Conservation (phyloP, 257 asterid species). For the Fraxinus cuspidata region DNA sequence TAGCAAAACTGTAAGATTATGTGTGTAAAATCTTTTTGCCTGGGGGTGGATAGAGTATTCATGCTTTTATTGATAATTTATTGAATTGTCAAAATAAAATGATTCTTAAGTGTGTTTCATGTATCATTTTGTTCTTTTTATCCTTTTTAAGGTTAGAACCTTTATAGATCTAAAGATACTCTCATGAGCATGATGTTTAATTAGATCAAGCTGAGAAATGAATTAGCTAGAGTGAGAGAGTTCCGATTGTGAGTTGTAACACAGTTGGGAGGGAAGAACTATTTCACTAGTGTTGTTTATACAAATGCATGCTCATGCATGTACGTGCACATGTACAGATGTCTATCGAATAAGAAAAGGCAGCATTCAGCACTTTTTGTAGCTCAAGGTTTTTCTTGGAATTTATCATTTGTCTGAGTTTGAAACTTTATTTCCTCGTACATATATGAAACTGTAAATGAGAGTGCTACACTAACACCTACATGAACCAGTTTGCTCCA, state of each 20-base stretch:
- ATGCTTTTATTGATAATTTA: not conserved
- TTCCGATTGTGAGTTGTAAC: not conserved
- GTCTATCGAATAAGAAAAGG: not conserved
- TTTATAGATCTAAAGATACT: not conserved
- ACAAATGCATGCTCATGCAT: not conserved
- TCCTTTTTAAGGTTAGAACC: not conserved
- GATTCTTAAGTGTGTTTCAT: not conserved
- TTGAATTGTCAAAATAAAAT: not conserved
- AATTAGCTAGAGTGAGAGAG: not conserved
- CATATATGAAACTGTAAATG: not conserved
- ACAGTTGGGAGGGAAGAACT: not conserved
- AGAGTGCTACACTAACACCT: not conserved
- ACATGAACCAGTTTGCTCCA: slow-evolving; percentile 79
- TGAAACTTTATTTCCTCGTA: slow-evolving; percentile 12
- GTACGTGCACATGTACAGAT: not conserved
- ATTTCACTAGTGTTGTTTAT: not conserved
- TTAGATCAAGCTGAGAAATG: not conserved
- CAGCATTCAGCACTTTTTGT: not conserved
- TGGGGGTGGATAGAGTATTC: not conserved
- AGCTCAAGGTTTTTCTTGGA: not conserved
- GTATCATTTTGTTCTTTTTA: not conserved
- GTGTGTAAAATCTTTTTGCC: not conserved
- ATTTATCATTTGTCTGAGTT: slow-evolving; percentile 15
- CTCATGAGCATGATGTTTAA: not conserved
- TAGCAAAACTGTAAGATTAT: not conserved